Evolutionary conservation across 164 flowering plant genomes (phyloP).

Genomic region (Nymphaea thermarum): DNA sequence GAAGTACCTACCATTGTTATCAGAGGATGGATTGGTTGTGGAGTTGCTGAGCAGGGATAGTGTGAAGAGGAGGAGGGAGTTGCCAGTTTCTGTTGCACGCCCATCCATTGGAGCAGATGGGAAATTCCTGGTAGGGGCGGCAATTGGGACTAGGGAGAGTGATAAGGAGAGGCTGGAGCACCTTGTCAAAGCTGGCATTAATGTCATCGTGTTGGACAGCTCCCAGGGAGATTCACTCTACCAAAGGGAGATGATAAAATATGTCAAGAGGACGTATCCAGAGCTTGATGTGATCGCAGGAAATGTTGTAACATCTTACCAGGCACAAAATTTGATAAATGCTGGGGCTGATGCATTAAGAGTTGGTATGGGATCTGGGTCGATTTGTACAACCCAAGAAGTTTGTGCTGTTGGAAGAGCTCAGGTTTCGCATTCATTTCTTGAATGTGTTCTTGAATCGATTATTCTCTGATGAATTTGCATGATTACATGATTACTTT

Average conservation of each 20-base stretch:
- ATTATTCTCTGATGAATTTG: neutral
- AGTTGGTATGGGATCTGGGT: constrained; percentile 98
- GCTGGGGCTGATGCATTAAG: constrained; percentile 87
- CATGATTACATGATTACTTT: neutral
- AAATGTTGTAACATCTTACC: constrained; percentile 70
- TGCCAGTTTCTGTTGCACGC: constrained; percentile 36
- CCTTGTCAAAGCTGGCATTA: constrained; percentile 67
- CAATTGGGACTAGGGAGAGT: constrained; percentile 72
- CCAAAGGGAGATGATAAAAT: constrained; percentile 85
- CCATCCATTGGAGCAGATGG: constrained; percentile 69
- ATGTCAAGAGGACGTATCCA: constrained; percentile 52
- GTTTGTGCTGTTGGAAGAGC: constrained; percentile 96
- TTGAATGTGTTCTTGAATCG: neutral
- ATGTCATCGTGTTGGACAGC: constrained; percentile 81
- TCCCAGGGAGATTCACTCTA: constrained; percentile 92
- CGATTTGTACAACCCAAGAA: constrained; percentile 94
- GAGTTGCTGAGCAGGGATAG: constrained; percentile 48
- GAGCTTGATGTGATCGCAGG: constrained; percentile 84
- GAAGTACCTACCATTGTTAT: constrained; percentile 39
- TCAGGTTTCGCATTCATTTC: constrained; percentile 39
- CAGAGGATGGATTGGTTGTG: constrained; percentile 41
- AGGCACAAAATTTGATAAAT: constrained; percentile 76
- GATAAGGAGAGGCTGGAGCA: constrained; percentile 84
- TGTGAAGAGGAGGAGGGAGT: constrained; percentile 49
- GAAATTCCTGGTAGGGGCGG: constrained; percentile 69